These are phyloP conservation scores for Alternaria gansuensis DNA, from an alignment of 2,329 filamentous ascomycete genomes.

Conservation along the genomic window DNA sequence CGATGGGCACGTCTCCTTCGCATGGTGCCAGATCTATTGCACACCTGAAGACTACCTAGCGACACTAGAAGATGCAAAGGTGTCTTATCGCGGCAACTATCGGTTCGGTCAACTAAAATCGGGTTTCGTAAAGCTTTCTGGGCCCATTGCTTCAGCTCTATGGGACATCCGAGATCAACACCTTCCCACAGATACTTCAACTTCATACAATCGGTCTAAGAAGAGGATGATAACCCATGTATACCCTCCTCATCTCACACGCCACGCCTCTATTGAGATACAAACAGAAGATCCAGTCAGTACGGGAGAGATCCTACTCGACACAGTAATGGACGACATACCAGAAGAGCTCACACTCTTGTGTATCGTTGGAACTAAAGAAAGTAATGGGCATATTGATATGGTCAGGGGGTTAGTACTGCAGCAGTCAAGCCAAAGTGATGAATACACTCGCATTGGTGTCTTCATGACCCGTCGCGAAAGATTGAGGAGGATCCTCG, in stretches of 20 bases:
- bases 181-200: no score
- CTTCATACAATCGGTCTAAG: not conserved
- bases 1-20: constrained; percentile 12
- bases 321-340: not conserved
- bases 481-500: not conserved
- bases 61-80: not conserved
- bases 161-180: not conserved
- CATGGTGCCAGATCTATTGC: constrained; percentile 11
- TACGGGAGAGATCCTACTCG: not conserved
- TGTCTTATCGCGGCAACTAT: not conserved
- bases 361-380: not conserved
- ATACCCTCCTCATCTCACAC: not conserved
- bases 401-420: constrained; percentile 10
- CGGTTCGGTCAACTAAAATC: not conserved
- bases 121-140: not conserved
- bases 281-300: not conserved
- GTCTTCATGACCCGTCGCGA: not conserved
- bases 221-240: constrained; percentile 1
- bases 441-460: not conserved
- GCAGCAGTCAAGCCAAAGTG: not conserved
- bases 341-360: constrained; percentile 1
- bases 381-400: constrained; percentile 1
- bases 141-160: not conserved
- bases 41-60: constrained; percentile 7
- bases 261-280: not conserved